Conservation (phyloP, 2,329 filamentous ascomycete species). For the Annulohypoxylon truncatum region DNA sequence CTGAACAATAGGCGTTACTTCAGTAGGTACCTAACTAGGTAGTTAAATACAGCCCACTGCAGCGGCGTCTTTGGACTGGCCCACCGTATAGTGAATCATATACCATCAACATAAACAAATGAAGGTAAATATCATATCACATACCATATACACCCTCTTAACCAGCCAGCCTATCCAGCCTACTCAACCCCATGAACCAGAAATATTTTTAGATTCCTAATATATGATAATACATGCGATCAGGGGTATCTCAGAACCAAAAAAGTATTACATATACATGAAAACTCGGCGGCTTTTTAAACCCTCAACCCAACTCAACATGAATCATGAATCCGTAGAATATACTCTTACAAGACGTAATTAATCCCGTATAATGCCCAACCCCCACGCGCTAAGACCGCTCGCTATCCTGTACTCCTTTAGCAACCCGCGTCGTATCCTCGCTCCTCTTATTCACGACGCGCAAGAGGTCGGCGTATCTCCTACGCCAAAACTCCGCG, state of each 20-base stretch:
- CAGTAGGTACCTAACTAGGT: no score
- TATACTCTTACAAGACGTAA: constrained; percentile 7
- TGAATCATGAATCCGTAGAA: constrained; percentile 7
- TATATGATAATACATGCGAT: constrained; percentile 22
- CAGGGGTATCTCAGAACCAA: constrained; percentile 24
- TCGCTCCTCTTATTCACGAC: constrained; percentile 29
- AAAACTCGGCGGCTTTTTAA: background rate
- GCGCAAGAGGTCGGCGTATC: constrained; percentile 42
- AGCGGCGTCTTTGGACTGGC: no score
- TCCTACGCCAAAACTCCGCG: constrained; percentile 46
- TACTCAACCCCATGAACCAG: background rate
- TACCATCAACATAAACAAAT: no score
- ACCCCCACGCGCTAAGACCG: background rate
- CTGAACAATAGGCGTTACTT: no score
- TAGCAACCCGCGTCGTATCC: constrained; percentile 17
- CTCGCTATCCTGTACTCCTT: background rate
- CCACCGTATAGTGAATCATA: no score
- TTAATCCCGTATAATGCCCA: background rate
- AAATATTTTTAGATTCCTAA: background rate
- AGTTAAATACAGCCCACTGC: no score
- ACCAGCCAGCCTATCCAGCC: no score
- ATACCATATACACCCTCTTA: no score
- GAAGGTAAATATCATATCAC: no score
- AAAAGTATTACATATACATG: constrained; percentile 15
- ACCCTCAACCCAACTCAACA: constrained; percentile 2